A percentile compares a stretch with the other conserved stretches of the same genome.
phyloP scores from a whole-genome alignment of 371 early-diverging fungal species.

The Cokeromyces recurvatus region DNA sequence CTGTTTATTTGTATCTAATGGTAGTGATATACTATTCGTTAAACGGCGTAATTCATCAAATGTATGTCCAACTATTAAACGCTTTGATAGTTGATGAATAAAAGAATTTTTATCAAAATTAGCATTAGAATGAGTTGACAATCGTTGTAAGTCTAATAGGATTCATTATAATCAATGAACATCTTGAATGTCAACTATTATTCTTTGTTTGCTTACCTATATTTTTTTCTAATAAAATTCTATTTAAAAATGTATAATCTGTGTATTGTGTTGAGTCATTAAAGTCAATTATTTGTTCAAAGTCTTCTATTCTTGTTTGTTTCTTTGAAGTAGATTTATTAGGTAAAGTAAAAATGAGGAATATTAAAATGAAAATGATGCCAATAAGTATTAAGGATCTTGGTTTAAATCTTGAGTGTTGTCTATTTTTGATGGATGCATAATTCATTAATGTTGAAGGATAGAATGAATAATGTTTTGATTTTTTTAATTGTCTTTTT shows the following conservation, averaged over 20 bases:
- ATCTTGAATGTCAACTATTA: too few relatives aligned
- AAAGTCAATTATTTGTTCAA: background rate
- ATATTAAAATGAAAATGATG: background rate
- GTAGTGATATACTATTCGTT: conserved; percentile 1
- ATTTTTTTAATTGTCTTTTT: conserved; percentile 10
- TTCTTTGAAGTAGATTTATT: background rate
- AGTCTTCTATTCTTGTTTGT: background rate
- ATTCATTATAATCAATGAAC: too few relatives aligned
- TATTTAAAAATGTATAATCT: conserved; percentile 26
- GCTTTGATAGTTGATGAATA: background rate
- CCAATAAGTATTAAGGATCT: too few relatives aligned
- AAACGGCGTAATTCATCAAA: conserved; percentile 21
- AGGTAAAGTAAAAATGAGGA: background rate
- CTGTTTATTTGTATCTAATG: conserved; percentile 12
- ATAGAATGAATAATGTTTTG: conserved; percentile 7
- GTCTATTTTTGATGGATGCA: too few relatives aligned
- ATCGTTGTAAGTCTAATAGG: too few relatives aligned
- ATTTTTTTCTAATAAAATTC: too few relatives aligned
- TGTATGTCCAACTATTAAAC: conserved; percentile 14
- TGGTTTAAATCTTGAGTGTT: too few relatives aligned
- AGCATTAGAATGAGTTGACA: background rate
- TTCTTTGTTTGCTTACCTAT: too few relatives aligned
- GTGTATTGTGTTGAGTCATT: conserved; percentile 25
- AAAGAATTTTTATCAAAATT: background rate
- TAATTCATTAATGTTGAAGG: background rate